phyloP scores from a whole-genome alignment of 148 eudicot genomes.

The Selenicereus undatus region DNA sequence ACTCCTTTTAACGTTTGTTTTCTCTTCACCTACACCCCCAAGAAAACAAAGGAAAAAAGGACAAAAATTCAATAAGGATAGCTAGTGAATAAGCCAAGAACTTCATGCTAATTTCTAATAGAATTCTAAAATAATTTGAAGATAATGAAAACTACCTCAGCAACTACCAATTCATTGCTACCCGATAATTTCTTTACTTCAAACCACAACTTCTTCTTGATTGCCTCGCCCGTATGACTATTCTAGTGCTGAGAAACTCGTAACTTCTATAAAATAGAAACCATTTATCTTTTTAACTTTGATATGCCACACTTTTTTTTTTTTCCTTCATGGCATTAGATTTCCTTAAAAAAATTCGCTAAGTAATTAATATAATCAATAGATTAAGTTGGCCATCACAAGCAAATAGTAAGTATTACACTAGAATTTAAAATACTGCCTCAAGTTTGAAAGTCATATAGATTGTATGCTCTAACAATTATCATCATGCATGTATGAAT shows the following conservation, averaged over 20 bases:
- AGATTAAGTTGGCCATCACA: too few species aligned
- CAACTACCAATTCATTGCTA: conserved; percentile 31
- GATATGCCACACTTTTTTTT: too few species aligned
- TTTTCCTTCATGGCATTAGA: too few species aligned
- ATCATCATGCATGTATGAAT: too few species aligned
- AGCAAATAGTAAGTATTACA: too few species aligned
- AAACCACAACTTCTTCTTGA: conserved; percentile 48
- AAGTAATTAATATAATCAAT: too few species aligned
- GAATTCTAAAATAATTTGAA: neutral
- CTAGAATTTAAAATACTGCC: too few species aligned
- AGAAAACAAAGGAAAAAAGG: neutral
- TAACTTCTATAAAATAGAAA: conserved; percentile 42
- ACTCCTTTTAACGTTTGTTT: conserved; percentile 49
- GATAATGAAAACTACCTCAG: conserved; percentile 34
- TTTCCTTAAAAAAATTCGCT: too few species aligned
- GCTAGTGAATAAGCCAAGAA: neutral
- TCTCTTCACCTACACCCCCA: conserved; percentile 35
- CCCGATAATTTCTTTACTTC: conserved; percentile 43
- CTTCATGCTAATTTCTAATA: too few species aligned
- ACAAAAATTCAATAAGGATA: neutral
- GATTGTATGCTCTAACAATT: too few species aligned
- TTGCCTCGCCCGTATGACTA: conserved; percentile 38
- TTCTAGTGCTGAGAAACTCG: conserved; percentile 45
- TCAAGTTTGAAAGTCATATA: too few species aligned
- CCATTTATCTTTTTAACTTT: neutral